A percentile compares a stretch with the other conserved stretches of the same genome.
These are phyloP conservation scores for Botrytis fabae DNA, from an alignment of 2,329 filamentous ascomycete species.

Conservation along the genomic window DNA sequence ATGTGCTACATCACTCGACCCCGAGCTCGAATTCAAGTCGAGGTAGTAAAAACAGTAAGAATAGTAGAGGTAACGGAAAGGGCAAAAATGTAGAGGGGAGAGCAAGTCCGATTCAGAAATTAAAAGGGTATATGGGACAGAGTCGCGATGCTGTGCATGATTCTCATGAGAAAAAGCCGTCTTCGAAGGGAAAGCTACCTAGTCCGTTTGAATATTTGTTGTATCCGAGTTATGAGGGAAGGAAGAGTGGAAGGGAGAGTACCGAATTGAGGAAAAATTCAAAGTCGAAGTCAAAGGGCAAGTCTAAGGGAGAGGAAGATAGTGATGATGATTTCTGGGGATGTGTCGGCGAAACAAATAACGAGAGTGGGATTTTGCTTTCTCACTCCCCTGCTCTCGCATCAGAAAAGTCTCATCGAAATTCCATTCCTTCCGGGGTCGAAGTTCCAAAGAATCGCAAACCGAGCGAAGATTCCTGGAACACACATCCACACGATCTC, in stretches of 20 bases:
- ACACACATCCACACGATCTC: neutral
- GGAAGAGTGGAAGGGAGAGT: neutral
- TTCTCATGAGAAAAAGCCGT: neutral
- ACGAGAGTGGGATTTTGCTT: neutral
- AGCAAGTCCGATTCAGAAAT: constrained; percentile 4
- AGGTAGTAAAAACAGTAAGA: neutral
- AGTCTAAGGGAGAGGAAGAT: neutral
- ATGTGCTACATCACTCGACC: neutral
- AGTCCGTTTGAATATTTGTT: constrained; percentile 16
- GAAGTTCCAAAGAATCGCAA: neutral
- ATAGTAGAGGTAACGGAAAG: neutral
- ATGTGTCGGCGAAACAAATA: neutral
- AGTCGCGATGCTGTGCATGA: neutral
- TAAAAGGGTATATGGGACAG: constrained; percentile 17
- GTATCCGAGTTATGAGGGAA: constrained; percentile 11
- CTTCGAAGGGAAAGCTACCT: constrained; percentile 5
- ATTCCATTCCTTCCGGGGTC: neutral
- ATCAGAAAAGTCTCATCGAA: neutral
- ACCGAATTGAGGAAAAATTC: neutral
- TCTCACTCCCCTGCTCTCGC: neutral
- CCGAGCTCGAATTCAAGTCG: neutral
- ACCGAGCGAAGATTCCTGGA: neutral
- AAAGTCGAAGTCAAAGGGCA: neutral
- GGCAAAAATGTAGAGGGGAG: neutral
- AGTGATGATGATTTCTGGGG: constrained; percentile 15